phyloP scores from a whole-genome alignment of 208 protist genomes.

The Phytomonas francai region DNA sequence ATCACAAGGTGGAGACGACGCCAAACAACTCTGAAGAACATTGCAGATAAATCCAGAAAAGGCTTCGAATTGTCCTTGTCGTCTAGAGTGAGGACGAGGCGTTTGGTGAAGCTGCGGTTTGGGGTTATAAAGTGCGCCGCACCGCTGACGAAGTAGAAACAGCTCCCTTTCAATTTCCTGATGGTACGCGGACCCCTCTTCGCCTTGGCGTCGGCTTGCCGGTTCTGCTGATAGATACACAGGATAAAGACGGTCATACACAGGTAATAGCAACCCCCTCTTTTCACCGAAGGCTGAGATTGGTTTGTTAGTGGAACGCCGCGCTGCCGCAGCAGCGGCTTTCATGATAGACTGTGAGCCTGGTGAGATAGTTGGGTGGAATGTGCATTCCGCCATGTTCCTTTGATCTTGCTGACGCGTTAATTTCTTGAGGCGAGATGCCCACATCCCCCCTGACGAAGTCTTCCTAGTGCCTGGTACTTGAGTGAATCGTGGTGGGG shows the following conservation, averaged over 20 bases:
- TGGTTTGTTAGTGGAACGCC: background rate
- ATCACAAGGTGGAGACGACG: background rate
- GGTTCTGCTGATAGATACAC: conserved; percentile 20
- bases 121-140: conserved; percentile 18
- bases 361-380: conserved; percentile 56
- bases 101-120: conserved; percentile 1
- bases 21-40: conserved; percentile 19
- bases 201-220: conserved; percentile 15
- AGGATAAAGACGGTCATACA: conserved; percentile 72
- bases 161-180: conserved; percentile 30
- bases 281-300: background rate
- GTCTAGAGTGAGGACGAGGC: background rate
- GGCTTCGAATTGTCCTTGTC: conserved; percentile 4
- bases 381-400: conserved; percentile 68
- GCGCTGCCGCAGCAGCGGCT: too few relatives aligned
- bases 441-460: background rate
- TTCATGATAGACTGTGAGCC: conserved; percentile 40
- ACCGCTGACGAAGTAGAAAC: conserved; percentile 28
- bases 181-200: conserved; percentile 30
- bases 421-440: conserved; percentile 17
- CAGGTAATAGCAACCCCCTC: conserved; percentile 18
- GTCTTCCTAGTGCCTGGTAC: background rate
- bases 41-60: conserved; percentile 53
- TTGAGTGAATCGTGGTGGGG: background rate
- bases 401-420: conserved; percentile 28